A percentile compares a stretch with the other conserved stretches of the same genome.
These are phyloP conservation scores for Penicillium odoratum DNA, from an alignment of 495 filamentous ascomycete species.

Conservation along the genomic window DNA sequence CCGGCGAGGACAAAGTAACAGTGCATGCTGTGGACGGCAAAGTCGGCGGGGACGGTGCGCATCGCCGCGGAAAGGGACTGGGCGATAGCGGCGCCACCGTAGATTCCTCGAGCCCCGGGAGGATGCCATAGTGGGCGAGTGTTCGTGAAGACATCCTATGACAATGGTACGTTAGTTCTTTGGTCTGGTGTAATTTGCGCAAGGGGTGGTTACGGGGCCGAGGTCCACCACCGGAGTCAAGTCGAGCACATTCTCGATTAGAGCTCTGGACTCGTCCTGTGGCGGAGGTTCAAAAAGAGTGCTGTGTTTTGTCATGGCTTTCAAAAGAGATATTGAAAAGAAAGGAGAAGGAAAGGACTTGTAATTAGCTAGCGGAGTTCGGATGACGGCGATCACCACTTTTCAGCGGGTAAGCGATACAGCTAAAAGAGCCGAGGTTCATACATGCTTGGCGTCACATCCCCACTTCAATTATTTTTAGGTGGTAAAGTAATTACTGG, in stretches of 20 bases:
- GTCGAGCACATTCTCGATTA: conserved; percentile 87
- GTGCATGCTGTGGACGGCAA: conserved; percentile 92
- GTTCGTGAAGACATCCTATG: conserved; percentile 88
- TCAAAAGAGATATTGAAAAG: not conserved
- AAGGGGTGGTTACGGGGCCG: conserved; percentile 57
- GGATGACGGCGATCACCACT: not conserved
- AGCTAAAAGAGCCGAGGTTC: not conserved
- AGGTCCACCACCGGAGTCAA: conserved; percentile 78
- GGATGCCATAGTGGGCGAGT: conserved; percentile 88
- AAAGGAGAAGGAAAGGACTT: not conserved
- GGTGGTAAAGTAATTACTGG: no score
- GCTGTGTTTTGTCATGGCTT: conserved; percentile 35
- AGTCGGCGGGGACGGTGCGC: conserved; percentile 75
- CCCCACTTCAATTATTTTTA: not conserved
- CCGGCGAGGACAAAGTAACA: conserved; percentile 98
- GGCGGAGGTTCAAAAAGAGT: conserved; percentile 80
- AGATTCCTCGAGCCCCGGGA: conserved; percentile 86
- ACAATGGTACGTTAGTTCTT: conserved; percentile 3
- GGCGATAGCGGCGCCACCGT: conserved; percentile 89
- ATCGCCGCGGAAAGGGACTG: conserved; percentile 89
- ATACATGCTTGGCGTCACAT: not conserved
- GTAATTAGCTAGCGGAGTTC: not conserved
- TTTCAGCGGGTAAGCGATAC: not conserved
- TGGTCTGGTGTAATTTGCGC: not conserved
- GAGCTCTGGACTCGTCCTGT: conserved; percentile 66